These are phyloP conservation scores for Umbelopsis sp. DNA, from an alignment of 192 early-diverging fungal genomes.

Conservation along the genomic window DNA sequence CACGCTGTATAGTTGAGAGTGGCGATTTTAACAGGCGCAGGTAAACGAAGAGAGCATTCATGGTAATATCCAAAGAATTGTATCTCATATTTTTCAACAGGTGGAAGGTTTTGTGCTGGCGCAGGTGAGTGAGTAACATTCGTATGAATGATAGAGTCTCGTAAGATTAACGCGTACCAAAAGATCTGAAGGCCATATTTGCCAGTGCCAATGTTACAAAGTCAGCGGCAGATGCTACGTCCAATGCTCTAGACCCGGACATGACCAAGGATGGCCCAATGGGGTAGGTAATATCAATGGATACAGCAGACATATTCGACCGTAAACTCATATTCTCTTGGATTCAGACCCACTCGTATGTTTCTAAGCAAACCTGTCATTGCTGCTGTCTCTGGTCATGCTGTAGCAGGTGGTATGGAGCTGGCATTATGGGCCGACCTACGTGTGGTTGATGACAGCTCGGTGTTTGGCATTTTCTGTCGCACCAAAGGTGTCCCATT, in stretches of 20 bases:
- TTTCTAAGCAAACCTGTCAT: conserved; percentile 52
- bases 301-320: too few species aligned
- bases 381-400: conserved; percentile 52
- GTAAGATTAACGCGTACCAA: background rate
- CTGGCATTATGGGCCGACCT: conserved; percentile 56
- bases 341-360: conserved; percentile 45
- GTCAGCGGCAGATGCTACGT: background rate
- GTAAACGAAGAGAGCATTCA: background rate
- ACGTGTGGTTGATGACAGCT: conserved; percentile 42
- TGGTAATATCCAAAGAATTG: background rate
- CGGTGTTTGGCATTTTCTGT: conserved; percentile 51
- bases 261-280: conserved; percentile 14
- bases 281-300: background rate
- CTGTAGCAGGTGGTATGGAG: conserved; percentile 57
- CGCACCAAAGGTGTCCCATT: conserved; percentile 48
- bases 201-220: background rate
- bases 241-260: background rate
- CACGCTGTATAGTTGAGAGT: conserved; percentile 27
- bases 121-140: conserved; percentile 34
- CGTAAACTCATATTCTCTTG: too few species aligned
- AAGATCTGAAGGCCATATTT: conserved; percentile 38
- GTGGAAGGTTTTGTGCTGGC: conserved; percentile 51
- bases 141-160: background rate
- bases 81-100: conserved; percentile 6
- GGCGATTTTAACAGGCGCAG: conserved; percentile 48